phyloP scores from a whole-genome alignment of 1,284 basidiomycete genomes.

The Inonotus obliquus region DNA sequence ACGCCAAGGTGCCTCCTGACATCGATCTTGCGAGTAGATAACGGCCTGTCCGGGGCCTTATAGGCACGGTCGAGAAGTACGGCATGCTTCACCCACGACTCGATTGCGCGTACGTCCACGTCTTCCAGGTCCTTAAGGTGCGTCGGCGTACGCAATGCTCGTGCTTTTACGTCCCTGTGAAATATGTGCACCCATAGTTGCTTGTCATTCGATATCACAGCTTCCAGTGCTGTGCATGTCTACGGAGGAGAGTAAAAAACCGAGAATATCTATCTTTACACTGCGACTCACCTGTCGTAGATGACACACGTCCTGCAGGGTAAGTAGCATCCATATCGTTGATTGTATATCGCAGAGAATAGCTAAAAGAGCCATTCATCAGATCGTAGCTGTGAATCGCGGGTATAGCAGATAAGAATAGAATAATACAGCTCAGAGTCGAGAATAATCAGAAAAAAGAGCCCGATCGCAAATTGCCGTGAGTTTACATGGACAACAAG shows the following conservation, averaged over 20 bases:
- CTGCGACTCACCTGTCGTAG: background rate
- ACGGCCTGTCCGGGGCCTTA: background rate
- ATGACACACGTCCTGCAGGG: background rate
- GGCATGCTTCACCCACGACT: background rate
- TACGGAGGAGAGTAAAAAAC: background rate
- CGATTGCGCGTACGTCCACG: background rate
- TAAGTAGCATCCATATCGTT: background rate
- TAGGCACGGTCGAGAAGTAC: background rate
- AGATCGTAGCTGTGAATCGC: background rate
- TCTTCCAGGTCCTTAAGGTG: background rate
- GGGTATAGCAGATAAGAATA: too few species aligned
- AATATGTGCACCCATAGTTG: background rate
- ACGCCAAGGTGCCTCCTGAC: background rate
- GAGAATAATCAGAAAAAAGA: too few species aligned
- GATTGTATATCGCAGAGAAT: background rate
- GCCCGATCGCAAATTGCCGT: too few species aligned
- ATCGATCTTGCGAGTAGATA: background rate
- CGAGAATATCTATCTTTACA: background rate
- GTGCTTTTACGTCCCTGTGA: background rate
- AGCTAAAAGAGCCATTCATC: background rate
- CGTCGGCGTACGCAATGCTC: background rate
- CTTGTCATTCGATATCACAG: background rate
- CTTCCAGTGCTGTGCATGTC: background rate
- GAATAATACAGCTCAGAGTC: too few species aligned
- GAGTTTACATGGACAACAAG: too few species aligned